These are phyloP conservation scores for Pterocarpus macrocarpus DNA, from an alignment of 306 rosid species.

Conservation along the genomic window DNA sequence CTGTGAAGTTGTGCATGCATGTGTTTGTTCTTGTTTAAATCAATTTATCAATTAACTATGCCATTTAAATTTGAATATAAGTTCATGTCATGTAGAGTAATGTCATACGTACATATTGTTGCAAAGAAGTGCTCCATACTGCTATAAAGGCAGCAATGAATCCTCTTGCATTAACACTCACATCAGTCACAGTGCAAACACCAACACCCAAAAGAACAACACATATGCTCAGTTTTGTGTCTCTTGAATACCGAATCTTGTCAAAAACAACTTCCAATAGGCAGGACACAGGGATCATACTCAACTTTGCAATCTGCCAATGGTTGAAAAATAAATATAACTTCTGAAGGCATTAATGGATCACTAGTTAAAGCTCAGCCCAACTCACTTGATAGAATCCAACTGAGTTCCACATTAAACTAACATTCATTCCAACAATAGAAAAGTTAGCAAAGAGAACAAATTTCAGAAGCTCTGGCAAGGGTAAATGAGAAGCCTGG, in stretches of 20 bases:
- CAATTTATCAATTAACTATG: not conserved
- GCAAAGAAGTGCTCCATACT: constrained; percentile 86
- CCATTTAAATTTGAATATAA: not conserved
- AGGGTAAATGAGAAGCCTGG: constrained; percentile 76
- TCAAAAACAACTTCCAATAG: constrained; percentile 81
- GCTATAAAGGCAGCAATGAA: constrained; percentile 79
- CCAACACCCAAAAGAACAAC: constrained; percentile 87
- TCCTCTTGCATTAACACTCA: constrained; percentile 81
- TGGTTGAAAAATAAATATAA: constrained; percentile 41
- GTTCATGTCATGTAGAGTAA: constrained; percentile 9
- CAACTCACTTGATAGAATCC: constrained; percentile 87
- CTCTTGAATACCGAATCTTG: constrained; percentile 83
- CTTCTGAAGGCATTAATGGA: constrained; percentile 34
- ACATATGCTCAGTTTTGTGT: constrained; percentile 79
- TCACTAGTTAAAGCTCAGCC: constrained; percentile 34
- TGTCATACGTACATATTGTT: constrained; percentile 74
- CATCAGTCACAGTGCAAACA: constrained; percentile 90
- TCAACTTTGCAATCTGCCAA: constrained; percentile 83
- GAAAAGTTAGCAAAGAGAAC: constrained; percentile 86
- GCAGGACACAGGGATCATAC: constrained; percentile 90
- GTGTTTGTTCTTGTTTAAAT: not conserved
- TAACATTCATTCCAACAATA: constrained; percentile 90
- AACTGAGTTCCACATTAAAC: constrained; percentile 94
- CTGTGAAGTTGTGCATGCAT: constrained; percentile 19
- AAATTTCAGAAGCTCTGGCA: constrained; percentile 75